phyloP scores from a whole-genome alignment of 768 basidiomycete genomes.

The Leccinum boreale region DNA sequence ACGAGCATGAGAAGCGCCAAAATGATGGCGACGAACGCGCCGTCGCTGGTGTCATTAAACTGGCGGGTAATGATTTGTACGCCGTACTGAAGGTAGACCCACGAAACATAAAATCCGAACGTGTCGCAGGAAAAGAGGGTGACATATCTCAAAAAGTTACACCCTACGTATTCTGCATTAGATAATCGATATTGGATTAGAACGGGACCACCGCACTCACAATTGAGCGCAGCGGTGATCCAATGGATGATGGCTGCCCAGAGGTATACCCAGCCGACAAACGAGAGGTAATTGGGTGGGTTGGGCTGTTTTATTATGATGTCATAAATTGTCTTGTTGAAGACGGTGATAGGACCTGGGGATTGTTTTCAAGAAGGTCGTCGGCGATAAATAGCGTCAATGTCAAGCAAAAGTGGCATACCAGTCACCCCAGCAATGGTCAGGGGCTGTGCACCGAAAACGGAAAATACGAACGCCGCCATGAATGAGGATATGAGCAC shows the following conservation, averaged over 20 bases:
- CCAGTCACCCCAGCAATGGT: constrained; percentile 92
- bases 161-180: constrained; percentile 44
- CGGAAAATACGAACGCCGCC: constrained; percentile 83
- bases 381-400: not conserved
- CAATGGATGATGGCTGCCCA: constrained; percentile 88
- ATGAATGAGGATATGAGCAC: constrained; percentile 82
- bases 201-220: constrained; percentile 36
- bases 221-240: constrained; percentile 76
- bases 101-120: constrained; percentile 90
- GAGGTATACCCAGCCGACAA: constrained; percentile 89
- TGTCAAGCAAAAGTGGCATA: constrained; percentile 19
- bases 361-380: not conserved
- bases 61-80: constrained; percentile 81
- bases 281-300: constrained; percentile 75
- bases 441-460: constrained; percentile 87
- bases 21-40: constrained; percentile 62
- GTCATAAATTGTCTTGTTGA: constrained; percentile 86
- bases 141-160: constrained; percentile 82
- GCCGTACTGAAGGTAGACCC: constrained; percentile 88
- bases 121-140: constrained; percentile 90
- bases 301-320: constrained; percentile 57
- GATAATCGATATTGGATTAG: not conserved
- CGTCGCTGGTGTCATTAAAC: constrained; percentile 43
- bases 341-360: constrained; percentile 84
- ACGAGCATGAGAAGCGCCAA: constrained; percentile 77